A percentile compares a stretch with the other conserved stretches of the same genome.
Evolutionary conservation across 2,329 filamentous ascomycete species (phyloP).

Genomic region (Colletotrichum sidae): DNA sequence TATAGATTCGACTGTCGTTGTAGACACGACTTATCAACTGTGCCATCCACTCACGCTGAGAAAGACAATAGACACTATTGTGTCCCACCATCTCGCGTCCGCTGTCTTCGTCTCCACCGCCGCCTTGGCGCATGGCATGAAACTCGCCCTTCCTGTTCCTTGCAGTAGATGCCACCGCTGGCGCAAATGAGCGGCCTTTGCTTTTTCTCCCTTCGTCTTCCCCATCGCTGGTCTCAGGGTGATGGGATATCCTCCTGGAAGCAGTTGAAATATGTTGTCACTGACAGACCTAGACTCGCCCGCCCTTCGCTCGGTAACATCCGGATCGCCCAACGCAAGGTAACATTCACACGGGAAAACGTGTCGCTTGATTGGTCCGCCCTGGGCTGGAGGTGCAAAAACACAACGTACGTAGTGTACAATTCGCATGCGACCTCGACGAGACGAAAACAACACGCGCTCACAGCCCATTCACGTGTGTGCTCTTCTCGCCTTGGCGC

Average conservation of each 20-base stretch:
- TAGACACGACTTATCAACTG: too few species aligned
- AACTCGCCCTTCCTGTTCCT: slow-evolving; percentile 21
- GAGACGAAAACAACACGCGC: too few species aligned
- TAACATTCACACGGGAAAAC: neutral
- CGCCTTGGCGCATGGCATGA: slow-evolving; percentile 28
- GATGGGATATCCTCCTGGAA: slow-evolving; percentile 2
- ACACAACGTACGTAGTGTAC: too few species aligned
- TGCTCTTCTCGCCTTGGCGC: neutral
- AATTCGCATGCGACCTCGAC: too few species aligned
- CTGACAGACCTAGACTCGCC: neutral
- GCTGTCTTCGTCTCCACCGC: neutral
- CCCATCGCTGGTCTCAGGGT: neutral
- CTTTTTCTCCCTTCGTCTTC: neutral
- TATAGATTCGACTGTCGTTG: neutral
- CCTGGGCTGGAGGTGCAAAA: too few species aligned
- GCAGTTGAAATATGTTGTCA: neutral
- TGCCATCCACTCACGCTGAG: neutral
- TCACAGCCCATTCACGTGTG: too few species aligned
- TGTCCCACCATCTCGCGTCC: neutral
- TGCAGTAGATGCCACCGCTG: neutral
- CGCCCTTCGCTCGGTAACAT: neutral
- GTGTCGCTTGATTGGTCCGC: slow-evolving; percentile 1
- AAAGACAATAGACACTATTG: neutral
- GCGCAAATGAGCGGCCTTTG: neutral
- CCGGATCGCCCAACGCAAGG: slow-evolving; percentile 5